Base-by-base conservation (phyloP, 2,329 filamentous ascomycete genomes). In the Pestalotiopsis sp. region DNA sequence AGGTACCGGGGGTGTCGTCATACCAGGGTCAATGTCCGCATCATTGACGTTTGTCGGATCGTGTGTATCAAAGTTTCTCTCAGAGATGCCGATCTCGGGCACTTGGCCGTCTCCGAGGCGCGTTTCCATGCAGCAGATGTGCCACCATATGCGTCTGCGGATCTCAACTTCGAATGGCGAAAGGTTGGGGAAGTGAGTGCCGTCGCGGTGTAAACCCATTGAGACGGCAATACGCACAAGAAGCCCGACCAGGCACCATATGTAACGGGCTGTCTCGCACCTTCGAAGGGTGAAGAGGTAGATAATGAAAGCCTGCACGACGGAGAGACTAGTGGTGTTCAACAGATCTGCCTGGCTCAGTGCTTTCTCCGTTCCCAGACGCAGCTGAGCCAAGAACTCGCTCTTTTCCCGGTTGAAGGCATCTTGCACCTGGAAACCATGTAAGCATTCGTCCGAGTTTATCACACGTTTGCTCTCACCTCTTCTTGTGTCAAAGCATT, bases 41-140 rank as follows among this genome's bases (percentile, higher is more conserved):
- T 86, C 84, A 69, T 87, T 84, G 58, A 87, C 79, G 59, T 86
- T 86, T 4, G 81, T 71, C 1, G 86, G 85, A 9, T 83, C 73
- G 67, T 81, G 84, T 0, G 90, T 91, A 74, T 92, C 90, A 72
- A 88, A 92, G 12, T 84, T 84, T 13, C 85, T 83, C 63, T 87
- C 83, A 2, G 84, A 77, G 57, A 92, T 89, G 0, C 86, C 87
- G 2, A 88, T 86, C 69, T 91, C 89, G 25, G 86, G 87, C 0
- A 89, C 89, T 74, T 91, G 88, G 69, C 91, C 87, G 73, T 91
- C 89, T 0, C 87, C 87, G 1, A 89, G 84, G 69, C 89, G 81
- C 3, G 85, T 83, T 74, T 92, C 90, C 0, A 92, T 78, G 14
- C 90, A 81, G 72, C 86, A 89, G 2, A 90, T 76, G 69, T 87